These are phyloP conservation scores for Starmerella stigmatis DNA, from an alignment of 805 yeast species.

Conservation along the genomic window DNA sequence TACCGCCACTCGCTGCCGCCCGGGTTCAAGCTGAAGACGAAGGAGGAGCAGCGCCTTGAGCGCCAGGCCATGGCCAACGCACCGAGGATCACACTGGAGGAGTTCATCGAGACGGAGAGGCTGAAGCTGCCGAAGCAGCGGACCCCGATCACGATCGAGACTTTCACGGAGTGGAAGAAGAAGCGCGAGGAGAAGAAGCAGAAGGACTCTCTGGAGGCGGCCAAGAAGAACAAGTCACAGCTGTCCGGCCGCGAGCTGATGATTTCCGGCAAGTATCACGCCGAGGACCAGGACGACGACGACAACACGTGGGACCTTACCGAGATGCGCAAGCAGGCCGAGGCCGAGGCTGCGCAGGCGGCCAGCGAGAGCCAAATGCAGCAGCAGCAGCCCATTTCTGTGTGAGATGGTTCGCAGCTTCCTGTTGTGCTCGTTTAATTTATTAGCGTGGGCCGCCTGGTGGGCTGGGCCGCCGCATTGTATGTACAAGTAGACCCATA, in stretches of 20 bases:
- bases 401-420: background rate
- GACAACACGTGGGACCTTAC: constrained; percentile 31
- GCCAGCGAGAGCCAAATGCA: background rate
- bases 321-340: constrained; percentile 30
- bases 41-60: constrained; percentile 87
- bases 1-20: constrained; percentile 93
- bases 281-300: constrained; percentile 25
- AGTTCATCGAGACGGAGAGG: constrained; percentile 89
- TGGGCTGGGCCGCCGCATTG: too few relatives aligned
- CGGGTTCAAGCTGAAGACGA: constrained; percentile 92
- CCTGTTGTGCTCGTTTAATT: background rate
- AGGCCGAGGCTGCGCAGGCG: constrained; percentile 7
- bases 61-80: constrained; percentile 70
- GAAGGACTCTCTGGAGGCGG: constrained; percentile 37
- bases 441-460: background rate
- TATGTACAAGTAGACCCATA: background rate
- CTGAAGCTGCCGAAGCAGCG: constrained; percentile 58
- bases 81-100: constrained; percentile 89
- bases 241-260: constrained; percentile 33
- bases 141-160: constrained; percentile 77
- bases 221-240: constrained; percentile 29
- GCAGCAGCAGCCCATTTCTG: constrained; percentile 4
- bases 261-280: constrained; percentile 32
- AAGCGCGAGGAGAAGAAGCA: constrained; percentile 51
- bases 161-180: constrained; percentile 75